A percentile compares a stretch with the other conserved stretches of the same genome.
phyloP scores from a whole-genome alignment of 306 rosid genomes.

The Erythrophleum fordii region DNA sequence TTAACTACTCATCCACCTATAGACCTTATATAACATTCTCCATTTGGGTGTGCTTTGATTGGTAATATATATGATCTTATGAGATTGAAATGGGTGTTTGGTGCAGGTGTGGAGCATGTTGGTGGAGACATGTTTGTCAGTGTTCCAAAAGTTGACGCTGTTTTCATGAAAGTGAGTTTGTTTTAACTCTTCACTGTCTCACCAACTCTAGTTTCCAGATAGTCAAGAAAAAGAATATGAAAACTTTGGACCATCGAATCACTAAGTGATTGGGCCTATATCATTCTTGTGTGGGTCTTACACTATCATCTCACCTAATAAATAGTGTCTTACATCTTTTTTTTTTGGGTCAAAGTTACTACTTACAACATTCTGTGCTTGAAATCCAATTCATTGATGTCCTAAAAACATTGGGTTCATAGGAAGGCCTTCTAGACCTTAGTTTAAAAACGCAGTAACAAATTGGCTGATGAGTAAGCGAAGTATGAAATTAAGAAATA shows the following conservation, averaged over 20 bases:
- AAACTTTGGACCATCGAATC: background rate
- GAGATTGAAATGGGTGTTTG: slow-evolving; percentile 13
- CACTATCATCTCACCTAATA: too few relatives aligned
- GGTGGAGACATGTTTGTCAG: slow-evolving; percentile 96
- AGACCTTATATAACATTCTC: background rate
- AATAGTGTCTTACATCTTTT: too few relatives aligned
- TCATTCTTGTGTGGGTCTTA: background rate
- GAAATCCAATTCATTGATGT: background rate
- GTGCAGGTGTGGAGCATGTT: slow-evolving; percentile 85
- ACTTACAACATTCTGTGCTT: background rate
- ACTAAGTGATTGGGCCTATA: too few relatives aligned
- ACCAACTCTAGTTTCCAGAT: background rate
- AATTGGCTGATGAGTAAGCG: background rate
- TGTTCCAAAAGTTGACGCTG: slow-evolving; percentile 85
- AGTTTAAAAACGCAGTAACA: background rate
- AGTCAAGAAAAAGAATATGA: background rate
- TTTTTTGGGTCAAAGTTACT: too few relatives aligned
- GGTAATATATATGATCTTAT: background rate
- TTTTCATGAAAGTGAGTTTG: slow-evolving; percentile 82
- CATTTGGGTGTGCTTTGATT: background rate
- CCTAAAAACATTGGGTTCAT: background rate
- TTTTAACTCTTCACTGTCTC: background rate
- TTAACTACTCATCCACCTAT: background rate
- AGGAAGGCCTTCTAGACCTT: background rate
- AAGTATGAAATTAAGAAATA: too few relatives aligned